Evolutionary conservation across 148 eudicot genomes (phyloP), one percentile per base, ranked within the genome.

Genomic region (Camellia lanceoleosa): DNA sequence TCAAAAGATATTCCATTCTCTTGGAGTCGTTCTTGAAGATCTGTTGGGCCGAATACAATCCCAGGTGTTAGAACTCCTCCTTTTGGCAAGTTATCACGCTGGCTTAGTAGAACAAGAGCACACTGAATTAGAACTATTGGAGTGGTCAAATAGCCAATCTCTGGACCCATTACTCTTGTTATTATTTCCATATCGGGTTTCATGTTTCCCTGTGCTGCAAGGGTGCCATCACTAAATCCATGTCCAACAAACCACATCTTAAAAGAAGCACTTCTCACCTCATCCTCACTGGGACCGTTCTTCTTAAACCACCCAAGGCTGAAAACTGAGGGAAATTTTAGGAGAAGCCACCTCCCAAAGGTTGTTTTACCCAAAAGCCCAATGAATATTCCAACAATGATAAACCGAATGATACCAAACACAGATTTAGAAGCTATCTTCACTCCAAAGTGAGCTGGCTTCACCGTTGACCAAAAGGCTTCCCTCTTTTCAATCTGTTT

Each of bases 181-280:
- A 93, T 73, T 72, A 95, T 87, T 74, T 95, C 93, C 80, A 82
- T 87, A 73, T 92, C 93, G 2, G 96, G 93, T 63, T 89, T 85
- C 65, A 12, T 51, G 47, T 86, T 84, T 72, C 75, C 89, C 52
- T 73, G 65, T 19, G 87, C 69, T 9, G 51, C 81, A 9, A 65
- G 75, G 76, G 75, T 81, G 49, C 73, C 18, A 74, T 89, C 90
- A 12, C 89, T 87, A 78, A 79, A 95, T 16, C 98, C 98, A 15
- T 64, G 83, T 9, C 97, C 94, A 14, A 95, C 88, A 73, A 95
- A 95, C 97, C 97, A 95, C 98, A 93, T 95, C 81, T 90, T 95
- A 73, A 95, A 95, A 61, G 88, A 73, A 63, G 98, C 97, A 86
- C 93, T 89, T 41, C 82, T 85, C 79, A 93, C 97, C 85, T 95